Percentiles rank a stretch among this genome's conserved stretches.
phyloP scores from a whole-genome alignment of 257 asterid genomes.

The Solanum piurae region DNA sequence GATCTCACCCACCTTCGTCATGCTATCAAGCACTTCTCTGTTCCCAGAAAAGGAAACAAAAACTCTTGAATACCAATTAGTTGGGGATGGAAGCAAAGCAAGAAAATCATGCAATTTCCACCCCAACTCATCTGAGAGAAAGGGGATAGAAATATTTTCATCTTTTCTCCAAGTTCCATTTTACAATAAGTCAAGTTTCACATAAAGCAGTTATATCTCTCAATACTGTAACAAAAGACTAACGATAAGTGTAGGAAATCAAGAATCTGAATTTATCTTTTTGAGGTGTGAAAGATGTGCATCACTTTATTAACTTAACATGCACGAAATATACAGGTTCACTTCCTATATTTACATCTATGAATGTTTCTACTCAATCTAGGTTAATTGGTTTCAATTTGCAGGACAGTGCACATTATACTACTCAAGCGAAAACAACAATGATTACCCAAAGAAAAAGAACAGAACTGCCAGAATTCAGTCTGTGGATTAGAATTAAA shows the following conservation, averaged over 20 bases:
- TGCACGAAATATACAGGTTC: neutral
- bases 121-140: neutral
- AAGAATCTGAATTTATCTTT: neutral
- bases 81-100: neutral
- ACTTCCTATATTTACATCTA: neutral
- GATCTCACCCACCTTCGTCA: constrained; percentile 61
- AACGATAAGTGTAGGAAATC: neutral
- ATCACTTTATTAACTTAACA: neutral
- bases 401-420: neutral
- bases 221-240: neutral
- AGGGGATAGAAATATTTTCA: neutral
- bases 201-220: neutral
- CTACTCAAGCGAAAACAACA: neutral
- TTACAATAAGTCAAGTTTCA: neutral
- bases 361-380: neutral
- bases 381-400: neutral
- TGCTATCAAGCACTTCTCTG: constrained; percentile 76
- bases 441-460: neutral
- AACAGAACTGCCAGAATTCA: neutral
- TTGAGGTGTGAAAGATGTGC: neutral
- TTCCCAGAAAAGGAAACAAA: neutral
- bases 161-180: neutral
- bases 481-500: neutral
- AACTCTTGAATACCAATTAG: neutral
- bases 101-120: neutral